Evolutionary conservation across 495 filamentous ascomycete species (phyloP).

Genomic region (Filosporella fistucella): DNA sequence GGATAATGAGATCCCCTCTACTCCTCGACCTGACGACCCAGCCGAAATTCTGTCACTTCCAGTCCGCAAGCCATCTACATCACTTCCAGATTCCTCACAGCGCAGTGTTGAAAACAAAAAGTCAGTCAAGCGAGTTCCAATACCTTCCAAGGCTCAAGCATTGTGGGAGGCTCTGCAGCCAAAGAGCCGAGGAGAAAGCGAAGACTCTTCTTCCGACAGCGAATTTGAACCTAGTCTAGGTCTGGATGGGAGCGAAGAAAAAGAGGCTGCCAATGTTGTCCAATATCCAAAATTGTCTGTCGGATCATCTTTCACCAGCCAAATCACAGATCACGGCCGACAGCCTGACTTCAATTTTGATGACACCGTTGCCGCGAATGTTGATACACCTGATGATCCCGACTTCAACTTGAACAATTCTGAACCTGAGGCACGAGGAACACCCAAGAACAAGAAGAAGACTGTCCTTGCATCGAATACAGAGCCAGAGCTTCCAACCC

Average conservation of each 20-base stretch:
- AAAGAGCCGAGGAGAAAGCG: neutral
- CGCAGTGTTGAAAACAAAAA: neutral
- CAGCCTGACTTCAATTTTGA: conserved; percentile 23
- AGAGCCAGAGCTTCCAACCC: conserved; percentile 8
- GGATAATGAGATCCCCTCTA: too few relatives aligned
- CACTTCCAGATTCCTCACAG: too few relatives aligned
- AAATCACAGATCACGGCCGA: conserved; percentile 18
- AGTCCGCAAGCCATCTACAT: too few relatives aligned
- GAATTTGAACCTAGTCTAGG: neutral
- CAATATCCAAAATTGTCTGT: conserved; percentile 19
- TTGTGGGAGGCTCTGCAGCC: conserved; percentile 14
- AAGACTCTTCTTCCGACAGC: neutral
- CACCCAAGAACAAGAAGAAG: too few relatives aligned
- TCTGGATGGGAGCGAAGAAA: conserved; percentile 7
- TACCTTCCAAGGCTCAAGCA: conserved; percentile 12
- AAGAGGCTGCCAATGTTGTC: conserved; percentile 1
- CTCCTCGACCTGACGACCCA: too few relatives aligned
- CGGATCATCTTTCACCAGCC: conserved; percentile 19
- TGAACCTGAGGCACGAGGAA: neutral
- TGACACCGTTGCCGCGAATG: conserved; percentile 5
- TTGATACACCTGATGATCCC: conserved; percentile 5
- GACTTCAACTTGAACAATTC: neutral
- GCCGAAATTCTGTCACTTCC: too few relatives aligned
- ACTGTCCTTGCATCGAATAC: neutral
- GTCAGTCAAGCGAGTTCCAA: too few relatives aligned